Evolutionary conservation across 2,329 filamentous ascomycete species (phyloP), one percentile per base, ranked within the genome.

Genomic region (Botrytis hyacinthi): DNA sequence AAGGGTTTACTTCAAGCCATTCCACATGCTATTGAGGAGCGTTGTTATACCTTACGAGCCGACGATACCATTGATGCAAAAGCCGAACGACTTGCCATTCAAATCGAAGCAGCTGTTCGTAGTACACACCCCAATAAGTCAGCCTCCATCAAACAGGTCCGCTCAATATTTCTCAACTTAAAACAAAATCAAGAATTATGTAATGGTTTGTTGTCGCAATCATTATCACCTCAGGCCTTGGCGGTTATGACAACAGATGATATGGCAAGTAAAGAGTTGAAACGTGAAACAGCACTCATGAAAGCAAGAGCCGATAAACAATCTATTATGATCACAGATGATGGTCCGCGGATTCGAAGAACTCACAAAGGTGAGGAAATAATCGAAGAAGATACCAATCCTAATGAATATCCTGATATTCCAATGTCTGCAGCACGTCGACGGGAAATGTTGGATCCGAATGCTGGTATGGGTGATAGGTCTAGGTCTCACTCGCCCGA

Each of bases 301-400:
- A 92, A 92, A 81, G 92, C 93, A 69, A 88, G 90, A 75, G 90
- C 90, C 0, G 93, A 96, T 80, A 93, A 94, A 79, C 93, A 95
- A 81, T 93, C 95, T 63, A 95, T 96, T 65, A 90, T 95, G 74
- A 89, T 93, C 22, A 89, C 93, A 32, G 90, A 92, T 29, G 87
- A 79, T 67, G 94, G 89, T 1, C 92, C 95, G 6, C 90, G 94
- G 4, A 91, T 98, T 73, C 89, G 94, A 78, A 90, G 93, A 77
- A 98, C 95, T 3, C 95, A 98, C 84, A 98, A 98, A 82, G 96
- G 96, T 20, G 95, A 98, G 74, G 96, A 98, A 81, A 83, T 97
- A 26, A 87, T 98, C 26, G 94, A 95, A 75, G 90, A 92, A 63
- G 93, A 97, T 48, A 86, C 83, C 80, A 74, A 83, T 83, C 59